Evolutionary conservation across 1,284 basidiomycete genomes (phyloP).

Genomic region (Cryptococcus sp.): DNA sequence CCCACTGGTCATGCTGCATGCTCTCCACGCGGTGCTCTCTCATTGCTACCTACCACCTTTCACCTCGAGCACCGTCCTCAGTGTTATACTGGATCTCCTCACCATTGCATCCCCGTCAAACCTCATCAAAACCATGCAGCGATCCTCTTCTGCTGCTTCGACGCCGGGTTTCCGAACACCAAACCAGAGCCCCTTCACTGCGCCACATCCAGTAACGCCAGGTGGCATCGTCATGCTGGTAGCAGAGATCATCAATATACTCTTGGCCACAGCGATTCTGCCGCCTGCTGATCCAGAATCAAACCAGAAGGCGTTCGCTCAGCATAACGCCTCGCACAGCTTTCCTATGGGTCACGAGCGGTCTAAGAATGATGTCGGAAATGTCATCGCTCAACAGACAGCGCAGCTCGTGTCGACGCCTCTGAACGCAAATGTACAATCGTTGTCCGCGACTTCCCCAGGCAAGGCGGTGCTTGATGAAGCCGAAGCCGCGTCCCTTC

Average conservation of each 20-base stretch:
- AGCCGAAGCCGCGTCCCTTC: constrained; percentile 25
- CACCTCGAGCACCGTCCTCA: constrained; percentile 15
- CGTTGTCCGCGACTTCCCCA: constrained; percentile 11
- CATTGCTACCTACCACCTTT: constrained; percentile 34
- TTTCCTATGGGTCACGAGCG: constrained; percentile 9
- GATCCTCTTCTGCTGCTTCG: constrained; percentile 19
- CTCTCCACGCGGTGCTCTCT: constrained; percentile 30
- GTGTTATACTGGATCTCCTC: constrained; percentile 23
- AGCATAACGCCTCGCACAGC: constrained; percentile 12
- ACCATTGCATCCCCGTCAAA: constrained; percentile 30
- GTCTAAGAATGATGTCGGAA: constrained; percentile 9
- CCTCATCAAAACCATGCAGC: constrained; percentile 38
- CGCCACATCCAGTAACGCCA: constrained; percentile 36
- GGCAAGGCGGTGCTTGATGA: constrained; percentile 25
- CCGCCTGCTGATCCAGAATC: constrained; percentile 14
- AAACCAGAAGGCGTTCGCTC: constrained; percentile 26
- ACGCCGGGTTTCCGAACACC: constrained; percentile 8
- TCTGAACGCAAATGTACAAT: constrained; percentile 1
- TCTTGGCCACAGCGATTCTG: constrained; percentile 37
- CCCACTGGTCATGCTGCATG: constrained; percentile 33
- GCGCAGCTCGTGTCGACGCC: constrained; percentile 25
- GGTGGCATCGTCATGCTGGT: constrained; percentile 38
- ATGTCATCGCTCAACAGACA: constrained; percentile 31
- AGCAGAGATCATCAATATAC: constrained; percentile 39
- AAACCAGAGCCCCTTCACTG: constrained; percentile 24